Evolutionary conservation across 148 eudicot genomes (phyloP).

Genomic region (Cornus suecica): DNA sequence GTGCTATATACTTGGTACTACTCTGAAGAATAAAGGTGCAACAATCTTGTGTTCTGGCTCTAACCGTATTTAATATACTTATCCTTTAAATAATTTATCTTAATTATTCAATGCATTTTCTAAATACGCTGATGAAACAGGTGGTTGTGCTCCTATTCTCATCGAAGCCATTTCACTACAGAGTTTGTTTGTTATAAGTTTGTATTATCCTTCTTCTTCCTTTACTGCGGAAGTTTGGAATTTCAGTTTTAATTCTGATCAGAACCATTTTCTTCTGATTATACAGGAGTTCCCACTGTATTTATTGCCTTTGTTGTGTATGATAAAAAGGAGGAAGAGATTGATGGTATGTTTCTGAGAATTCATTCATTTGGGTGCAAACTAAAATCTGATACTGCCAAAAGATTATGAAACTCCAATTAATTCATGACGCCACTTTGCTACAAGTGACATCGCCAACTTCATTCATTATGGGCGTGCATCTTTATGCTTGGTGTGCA

Average conservation of each 20-base stretch:
- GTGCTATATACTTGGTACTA: no score
- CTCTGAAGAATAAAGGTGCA: no score
- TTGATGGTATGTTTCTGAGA: constrained; percentile 39
- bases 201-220: neutral
- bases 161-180: constrained; percentile 60
- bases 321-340: constrained; percentile 74
- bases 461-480: no score
- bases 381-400: constrained; percentile 29
- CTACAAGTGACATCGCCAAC: no score
- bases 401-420: constrained; percentile 21
- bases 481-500: no score
- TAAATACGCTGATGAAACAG: constrained; percentile 33
- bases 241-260: neutral
- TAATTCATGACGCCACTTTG: no score
- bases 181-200: constrained; percentile 56
- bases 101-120: neutral
- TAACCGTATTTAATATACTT: neutral
- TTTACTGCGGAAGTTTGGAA: neutral
- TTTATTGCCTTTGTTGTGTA: constrained; percentile 57
- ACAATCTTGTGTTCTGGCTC: neutral
- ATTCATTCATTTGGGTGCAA: constrained; percentile 34
- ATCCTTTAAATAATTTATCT: no score
- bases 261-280: constrained; percentile 3
- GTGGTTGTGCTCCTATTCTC: constrained; percentile 49
- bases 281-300: constrained; percentile 44